Conservation (phyloP, 2,329 filamentous ascomycete species). For the Alternaria atra region DNA sequence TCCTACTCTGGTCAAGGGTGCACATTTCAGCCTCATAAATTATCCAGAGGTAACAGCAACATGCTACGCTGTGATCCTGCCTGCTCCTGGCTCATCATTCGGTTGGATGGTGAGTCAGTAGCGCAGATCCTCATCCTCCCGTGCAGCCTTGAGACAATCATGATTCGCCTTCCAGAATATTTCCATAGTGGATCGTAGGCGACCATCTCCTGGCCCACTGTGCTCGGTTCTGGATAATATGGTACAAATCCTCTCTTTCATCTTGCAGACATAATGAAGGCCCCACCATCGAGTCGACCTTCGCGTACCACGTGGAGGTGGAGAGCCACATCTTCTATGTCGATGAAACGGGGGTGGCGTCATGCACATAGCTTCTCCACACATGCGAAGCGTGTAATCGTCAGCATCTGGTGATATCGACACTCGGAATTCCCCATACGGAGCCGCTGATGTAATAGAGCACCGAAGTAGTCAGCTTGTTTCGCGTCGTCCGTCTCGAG, state of each 20-base stretch:
- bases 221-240: not conserved
- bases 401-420: not conserved
- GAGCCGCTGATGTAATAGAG: conserved; percentile 9
- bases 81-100: conserved; percentile 8
- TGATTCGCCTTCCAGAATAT: conserved; percentile 14
- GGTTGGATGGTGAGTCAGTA: conserved; percentile 14
- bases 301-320: conserved; percentile 21
- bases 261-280: not conserved
- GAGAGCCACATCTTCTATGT: conserved; percentile 4
- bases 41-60: not conserved
- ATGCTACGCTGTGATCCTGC: not conserved
- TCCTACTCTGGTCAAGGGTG: not conserved
- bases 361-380: not conserved
- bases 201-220: not conserved
- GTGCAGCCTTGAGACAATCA: conserved; percentile 1
- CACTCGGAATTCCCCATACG: not conserved
- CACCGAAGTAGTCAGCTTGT: not conserved
- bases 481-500: not conserved
- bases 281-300: not conserved
- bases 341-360: conserved; percentile 12
- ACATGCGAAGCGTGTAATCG: conserved; percentile 5
- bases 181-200: conserved; percentile 12
- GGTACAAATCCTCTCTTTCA: not conserved
- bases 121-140: conserved; percentile 9
- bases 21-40: not conserved